Percentiles rank a stretch among this genome's conserved stretches.
Evolutionary conservation across 2,329 filamentous ascomycete species (phyloP).

Genomic region (Diatrype stigma): DNA sequence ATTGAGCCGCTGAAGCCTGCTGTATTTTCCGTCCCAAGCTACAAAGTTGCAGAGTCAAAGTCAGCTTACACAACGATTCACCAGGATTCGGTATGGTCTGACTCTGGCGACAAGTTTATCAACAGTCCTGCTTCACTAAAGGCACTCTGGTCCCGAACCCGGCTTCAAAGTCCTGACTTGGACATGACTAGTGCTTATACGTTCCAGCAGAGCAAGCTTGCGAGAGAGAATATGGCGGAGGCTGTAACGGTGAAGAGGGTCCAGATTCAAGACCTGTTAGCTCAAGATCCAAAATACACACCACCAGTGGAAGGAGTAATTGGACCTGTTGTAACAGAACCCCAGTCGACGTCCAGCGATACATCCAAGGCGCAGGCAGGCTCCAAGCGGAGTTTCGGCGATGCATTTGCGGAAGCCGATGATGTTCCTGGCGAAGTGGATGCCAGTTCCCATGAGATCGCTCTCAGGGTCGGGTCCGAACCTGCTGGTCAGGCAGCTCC

Average conservation of each 20-base stretch:
- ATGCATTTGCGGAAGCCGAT: constrained; percentile 13
- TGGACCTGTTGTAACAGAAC: neutral
- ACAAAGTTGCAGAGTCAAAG: neutral
- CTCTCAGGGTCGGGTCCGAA: neutral
- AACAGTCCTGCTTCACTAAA: constrained; percentile 17
- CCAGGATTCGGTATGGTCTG: constrained; percentile 16
- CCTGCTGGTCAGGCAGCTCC: too few relatives aligned
- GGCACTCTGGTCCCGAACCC: constrained; percentile 1
- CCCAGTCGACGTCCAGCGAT: neutral
- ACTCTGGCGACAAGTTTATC: constrained; percentile 30
- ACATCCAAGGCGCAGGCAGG: neutral
- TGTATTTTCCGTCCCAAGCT: constrained; percentile 2
- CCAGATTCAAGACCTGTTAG: constrained; percentile 24
- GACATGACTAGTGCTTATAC: constrained; percentile 30
- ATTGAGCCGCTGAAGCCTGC: neutral
- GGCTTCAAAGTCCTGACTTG: constrained; percentile 16
- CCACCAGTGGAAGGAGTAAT: neutral
- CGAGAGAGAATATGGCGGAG: constrained; percentile 6
- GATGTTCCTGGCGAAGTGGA: neutral
- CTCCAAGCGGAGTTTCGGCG: constrained; percentile 23
- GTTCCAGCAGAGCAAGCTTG: constrained; percentile 26
- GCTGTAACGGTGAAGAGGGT: constrained; percentile 17
- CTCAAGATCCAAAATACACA: constrained; percentile 17
- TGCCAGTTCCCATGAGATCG: too few relatives aligned
- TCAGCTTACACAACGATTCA: neutral